Conservation (phyloP, 2,329 filamentous ascomycete species). For the Coniochaeta hoffmannii region DNA sequence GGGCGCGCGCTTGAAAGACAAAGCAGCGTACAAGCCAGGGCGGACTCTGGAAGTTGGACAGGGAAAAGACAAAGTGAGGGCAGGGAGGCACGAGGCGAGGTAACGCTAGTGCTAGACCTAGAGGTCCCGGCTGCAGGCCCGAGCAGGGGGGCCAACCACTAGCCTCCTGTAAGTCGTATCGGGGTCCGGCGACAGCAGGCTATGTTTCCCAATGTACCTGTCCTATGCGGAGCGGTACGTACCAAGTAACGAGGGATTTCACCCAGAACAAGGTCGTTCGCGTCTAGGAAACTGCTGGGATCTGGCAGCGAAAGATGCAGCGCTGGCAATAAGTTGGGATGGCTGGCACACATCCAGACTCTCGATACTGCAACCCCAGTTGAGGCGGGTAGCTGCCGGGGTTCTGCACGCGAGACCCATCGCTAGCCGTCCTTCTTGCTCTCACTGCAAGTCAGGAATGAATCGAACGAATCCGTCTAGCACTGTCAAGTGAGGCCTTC, state of each 20-base stretch:
- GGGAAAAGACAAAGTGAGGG: no score
- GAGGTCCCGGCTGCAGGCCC: neutral
- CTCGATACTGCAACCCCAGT: neutral
- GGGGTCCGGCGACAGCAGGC: neutral
- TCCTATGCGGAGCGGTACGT: neutral
- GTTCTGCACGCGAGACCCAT: neutral
- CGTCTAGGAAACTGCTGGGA: neutral
- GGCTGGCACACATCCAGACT: neutral
- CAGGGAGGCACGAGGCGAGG: conserved; percentile 1
- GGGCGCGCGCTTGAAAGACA: neutral
- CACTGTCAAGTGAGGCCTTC: no score
- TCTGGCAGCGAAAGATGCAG: neutral
- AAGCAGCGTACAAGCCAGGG: neutral
- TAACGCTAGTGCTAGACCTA: no score
- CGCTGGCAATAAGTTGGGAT: neutral
- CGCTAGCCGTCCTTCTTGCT: neutral
- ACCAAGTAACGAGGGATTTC: neutral
- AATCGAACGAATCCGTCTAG: no score
- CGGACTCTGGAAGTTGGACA: neutral
- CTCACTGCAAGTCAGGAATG: neutral
- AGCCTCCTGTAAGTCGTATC: neutral
- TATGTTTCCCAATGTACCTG: neutral
- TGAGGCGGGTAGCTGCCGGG: neutral
- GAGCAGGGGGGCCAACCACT: neutral
- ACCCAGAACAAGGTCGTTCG: neutral